Evolutionary conservation across 129 eudicot species (phyloP).

Genomic region (Artemisia tridentata): DNA sequence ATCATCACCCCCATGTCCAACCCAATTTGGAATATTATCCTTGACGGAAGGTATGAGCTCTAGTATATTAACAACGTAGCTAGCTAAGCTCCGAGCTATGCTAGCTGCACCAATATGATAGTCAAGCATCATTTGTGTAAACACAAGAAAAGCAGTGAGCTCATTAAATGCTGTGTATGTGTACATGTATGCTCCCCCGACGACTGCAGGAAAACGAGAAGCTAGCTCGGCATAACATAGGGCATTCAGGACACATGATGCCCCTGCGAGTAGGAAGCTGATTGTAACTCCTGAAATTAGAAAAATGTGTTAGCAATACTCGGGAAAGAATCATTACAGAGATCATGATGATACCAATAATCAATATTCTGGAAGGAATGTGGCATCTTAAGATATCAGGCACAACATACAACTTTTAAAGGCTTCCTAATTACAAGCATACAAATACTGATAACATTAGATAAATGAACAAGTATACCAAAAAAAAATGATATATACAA

Average conservation of each 20-base stretch:
- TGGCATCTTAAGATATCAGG: too few species aligned
- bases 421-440: too few species aligned
- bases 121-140: conserved; percentile 93
- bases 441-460: too few species aligned
- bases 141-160: conserved; percentile 95
- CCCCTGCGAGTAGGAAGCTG: conserved; percentile 92
- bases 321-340: too few species aligned
- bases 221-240: conserved; percentile 96
- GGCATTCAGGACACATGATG: conserved; percentile 90
- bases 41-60: conserved; percentile 73
- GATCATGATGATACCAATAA: not conserved
- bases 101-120: conserved; percentile 99
- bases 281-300: conserved; percentile 77
- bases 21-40: conserved; percentile 76
- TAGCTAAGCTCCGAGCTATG: conserved; percentile 94
- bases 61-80: conserved; percentile 65
- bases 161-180: conserved; percentile 95
- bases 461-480: too few species aligned
- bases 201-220: conserved; percentile 97
- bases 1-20: conserved; percentile 81
- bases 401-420: too few species aligned
- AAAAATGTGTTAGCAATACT: not conserved
- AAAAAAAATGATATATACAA: too few species aligned
- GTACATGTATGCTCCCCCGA: conserved; percentile 95
- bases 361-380: not conserved